Evolutionary conservation across 2,329 filamentous ascomycete genomes (phyloP).

Genomic region (Ophiostoma sp.): DNA sequence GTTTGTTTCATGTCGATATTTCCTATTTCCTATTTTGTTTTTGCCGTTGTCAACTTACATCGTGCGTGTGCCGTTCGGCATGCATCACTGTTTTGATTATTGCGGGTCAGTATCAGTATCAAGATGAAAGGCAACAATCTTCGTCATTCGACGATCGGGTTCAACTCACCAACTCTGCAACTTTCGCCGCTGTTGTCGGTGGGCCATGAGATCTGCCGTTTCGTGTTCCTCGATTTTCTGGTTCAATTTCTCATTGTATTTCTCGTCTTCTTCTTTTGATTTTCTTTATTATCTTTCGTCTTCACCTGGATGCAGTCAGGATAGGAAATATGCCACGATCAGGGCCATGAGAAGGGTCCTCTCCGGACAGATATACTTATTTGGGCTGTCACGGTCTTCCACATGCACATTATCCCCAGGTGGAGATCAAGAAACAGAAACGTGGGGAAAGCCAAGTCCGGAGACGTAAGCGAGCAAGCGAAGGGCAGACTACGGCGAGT

Average conservation of each 20-base stretch:
- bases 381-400: background rate
- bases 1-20: background rate
- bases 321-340: conserved; percentile 15
- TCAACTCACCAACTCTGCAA: conserved; percentile 18
- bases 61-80: conserved; percentile 20
- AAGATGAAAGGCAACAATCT: background rate
- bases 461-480: background rate
- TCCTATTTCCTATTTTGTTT: background rate
- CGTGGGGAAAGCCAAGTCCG: conserved; percentile 7
- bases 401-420: background rate
- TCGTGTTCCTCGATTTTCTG: no score
- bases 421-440: background rate
- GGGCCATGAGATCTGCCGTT: background rate
- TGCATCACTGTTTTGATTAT: conserved; percentile 8
- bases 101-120: conserved; percentile 4
- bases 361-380: conserved; percentile 17
- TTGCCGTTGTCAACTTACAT: conserved; percentile 5
- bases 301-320: background rate
- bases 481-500: background rate
- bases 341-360: background rate
- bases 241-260: background rate
- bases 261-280: background rate
- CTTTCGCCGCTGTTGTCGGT: conserved; percentile 17
- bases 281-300: background rate
- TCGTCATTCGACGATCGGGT: background rate